Evolutionary conservation across 1,139 yeast genomes (phyloP), one percentile per base, ranked within the genome.

Genomic region (Sugiyamaella novakii): DNA sequence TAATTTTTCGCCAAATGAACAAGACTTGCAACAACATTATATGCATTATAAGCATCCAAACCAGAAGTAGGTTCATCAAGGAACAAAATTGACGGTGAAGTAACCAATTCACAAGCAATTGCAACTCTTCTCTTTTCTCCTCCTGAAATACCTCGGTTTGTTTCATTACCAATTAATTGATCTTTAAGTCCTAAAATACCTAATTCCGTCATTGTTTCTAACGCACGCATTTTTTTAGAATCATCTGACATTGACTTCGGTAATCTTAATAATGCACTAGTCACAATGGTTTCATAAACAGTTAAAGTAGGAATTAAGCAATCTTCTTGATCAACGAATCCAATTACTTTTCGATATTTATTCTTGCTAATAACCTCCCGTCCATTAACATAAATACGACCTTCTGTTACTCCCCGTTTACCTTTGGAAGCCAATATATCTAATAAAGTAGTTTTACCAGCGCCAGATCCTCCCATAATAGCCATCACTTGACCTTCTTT

Each of bases 391-490:
- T 76, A 79, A 19, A 91, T 79, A 2, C 73, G 67, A 12, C 97
- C 97, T 0, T 73, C 56, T 6, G 80, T 77, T 1, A 58, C 57
- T 1, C 98, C 98, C 33, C 82, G 77, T 64, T 92, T 92, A 60
- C 83, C 80, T 63, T 92, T 92, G 43, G 84, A 85, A 0, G 98
- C 98, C 52, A 92, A 72, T 49, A 92, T 88, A 64, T 92, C 98
- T 51, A 92, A 72, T 39, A 92, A 69, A 0, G 98, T 92, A 0
- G 98, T 91, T 64, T 92, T 92, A 51, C 98, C 98, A 8, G 98
- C 98, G 46, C 98, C 98, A 0, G 97, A 89, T 2, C 97, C 97
- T 37, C 98, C 98, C 95, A 92, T 87, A 31, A 92, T 89, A 0
- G 98, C 98, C 65, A 91, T 66, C 56, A 95, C 85, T 65, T 91